A percentile compares a stretch with the other conserved stretches of the same genome.
phyloP scores from a whole-genome alignment of 176 grass and related monocot species.

The Lolium rigidum region DNA sequence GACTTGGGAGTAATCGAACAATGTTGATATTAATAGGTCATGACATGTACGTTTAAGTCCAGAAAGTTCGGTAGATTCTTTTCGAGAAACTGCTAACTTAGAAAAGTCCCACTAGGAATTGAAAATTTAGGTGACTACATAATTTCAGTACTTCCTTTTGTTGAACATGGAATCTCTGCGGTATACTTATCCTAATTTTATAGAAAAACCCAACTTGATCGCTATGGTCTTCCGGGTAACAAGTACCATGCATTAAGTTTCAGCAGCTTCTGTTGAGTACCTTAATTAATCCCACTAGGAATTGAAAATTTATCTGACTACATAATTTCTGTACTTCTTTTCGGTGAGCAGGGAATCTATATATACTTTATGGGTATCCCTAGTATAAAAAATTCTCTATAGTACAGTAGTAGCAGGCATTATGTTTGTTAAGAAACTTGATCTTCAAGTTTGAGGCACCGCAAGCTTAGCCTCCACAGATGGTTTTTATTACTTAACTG shows the following conservation, averaged over 20 bases:
- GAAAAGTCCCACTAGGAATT: background rate
- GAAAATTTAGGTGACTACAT: background rate
- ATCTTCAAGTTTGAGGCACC: background rate
- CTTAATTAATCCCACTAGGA: background rate
- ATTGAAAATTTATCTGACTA: background rate
- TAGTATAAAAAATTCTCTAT: background rate
- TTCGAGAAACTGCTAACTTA: background rate
- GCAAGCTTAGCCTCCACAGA: background rate
- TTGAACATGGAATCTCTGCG: background rate
- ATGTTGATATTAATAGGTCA: background rate
- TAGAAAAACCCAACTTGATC: background rate
- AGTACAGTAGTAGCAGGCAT: background rate
- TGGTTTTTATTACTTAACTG: background rate
- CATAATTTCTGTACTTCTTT: background rate
- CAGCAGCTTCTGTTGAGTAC: background rate
- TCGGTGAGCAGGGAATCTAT: background rate
- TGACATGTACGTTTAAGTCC: background rate
- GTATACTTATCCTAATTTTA: background rate
- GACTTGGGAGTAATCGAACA: constrained; percentile 10
- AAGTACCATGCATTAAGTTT: background rate
- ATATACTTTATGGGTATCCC: background rate
- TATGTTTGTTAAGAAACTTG: background rate
- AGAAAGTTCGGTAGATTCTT: background rate
- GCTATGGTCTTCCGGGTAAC: background rate
- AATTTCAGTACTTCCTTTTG: background rate